phyloP scores from a whole-genome alignment of 2,329 filamentous ascomycete genomes.

The Ophiostoma himal-ulmi region DNA sequence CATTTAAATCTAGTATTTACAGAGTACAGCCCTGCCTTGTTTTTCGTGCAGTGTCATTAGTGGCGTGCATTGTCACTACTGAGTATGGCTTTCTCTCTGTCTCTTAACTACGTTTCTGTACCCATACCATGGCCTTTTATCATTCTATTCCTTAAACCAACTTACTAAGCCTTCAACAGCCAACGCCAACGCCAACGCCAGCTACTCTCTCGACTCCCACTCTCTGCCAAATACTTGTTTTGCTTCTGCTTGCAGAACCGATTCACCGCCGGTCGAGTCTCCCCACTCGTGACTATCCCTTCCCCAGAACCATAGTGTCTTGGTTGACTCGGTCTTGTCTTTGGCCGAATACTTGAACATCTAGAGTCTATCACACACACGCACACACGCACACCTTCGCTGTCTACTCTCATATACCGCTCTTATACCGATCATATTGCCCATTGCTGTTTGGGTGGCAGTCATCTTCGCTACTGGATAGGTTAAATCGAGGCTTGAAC shows the following conservation, averaged over 20 bases:
- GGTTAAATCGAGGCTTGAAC: neutral
- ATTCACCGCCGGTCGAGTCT: conserved; percentile 1
- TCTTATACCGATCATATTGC: too few relatives aligned
- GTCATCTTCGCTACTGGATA: neutral
- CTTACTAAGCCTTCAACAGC: neutral
- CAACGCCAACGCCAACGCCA: neutral
- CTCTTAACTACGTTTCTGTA: neutral
- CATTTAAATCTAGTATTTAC: neutral
- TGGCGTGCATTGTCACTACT: neutral
- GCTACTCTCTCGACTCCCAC: neutral
- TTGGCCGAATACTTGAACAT: neutral
- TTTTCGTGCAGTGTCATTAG: conserved; percentile 10
- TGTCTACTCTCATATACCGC: neutral
- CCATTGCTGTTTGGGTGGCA: neutral
- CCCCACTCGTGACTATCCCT: conserved; percentile 4
- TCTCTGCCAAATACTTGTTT: conserved; percentile 10
- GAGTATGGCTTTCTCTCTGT: neutral
- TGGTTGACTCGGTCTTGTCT: neutral
- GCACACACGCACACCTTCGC: neutral
- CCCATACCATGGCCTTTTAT: neutral
- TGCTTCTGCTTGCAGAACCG: neutral
- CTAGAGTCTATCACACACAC: neutral
- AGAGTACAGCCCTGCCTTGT: conserved; percentile 6
- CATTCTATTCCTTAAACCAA: neutral
- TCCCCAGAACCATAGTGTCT: neutral